Evolutionary conservation across 1,284 basidiomycete species (phyloP), one percentile per base, ranked within the genome.

Genomic region (Marasmius oreades): DNA sequence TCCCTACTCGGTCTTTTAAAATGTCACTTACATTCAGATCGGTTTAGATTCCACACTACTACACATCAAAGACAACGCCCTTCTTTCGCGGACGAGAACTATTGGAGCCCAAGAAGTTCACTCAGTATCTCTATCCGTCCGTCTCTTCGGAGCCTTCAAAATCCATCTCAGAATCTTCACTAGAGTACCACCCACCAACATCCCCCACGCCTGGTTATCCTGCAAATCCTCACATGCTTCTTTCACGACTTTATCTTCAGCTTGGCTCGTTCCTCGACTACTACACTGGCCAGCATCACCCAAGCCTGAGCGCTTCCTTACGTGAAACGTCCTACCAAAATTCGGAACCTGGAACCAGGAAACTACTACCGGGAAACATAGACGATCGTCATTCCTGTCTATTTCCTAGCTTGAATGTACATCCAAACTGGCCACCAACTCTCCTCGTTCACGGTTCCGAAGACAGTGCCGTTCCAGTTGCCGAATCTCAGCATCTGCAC

Each of bases 391-490:
- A 50, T 33, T 26, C 18, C 6, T 6, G 2, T 33, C 46, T 59
- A 7, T 56, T 59, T n/a, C 58, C 58, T 28, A 56, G 55, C 33
- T 50, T 53, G 20, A 11, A 33, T 2, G 42, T 50, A 26, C 36
- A 54, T 37, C 33, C 55, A 12, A 53, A 46, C 5, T 85, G 84
- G 76, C 85, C 85, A 5, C 76, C 78, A 11, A 80, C 78, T 8
- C 69, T 81, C 50, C 66, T 86, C 26, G 66, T 81, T 16, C 85
- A 86, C 61, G 85, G 85, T 24, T 71, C 76, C 3, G 63, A 63
- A 1, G 85, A 88, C 63, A 77, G 77, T 2, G 82, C 80, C 1
- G 82, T 86, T 2, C 73, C 65, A 5, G 51, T 77, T 0, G 60
- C 65, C 5, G 84, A 87, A 59, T 82, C 82, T 18, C 63, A 67